Base-by-base conservation (phyloP, 768 basidiomycete species). In the Amyloporia xantha region DNA sequence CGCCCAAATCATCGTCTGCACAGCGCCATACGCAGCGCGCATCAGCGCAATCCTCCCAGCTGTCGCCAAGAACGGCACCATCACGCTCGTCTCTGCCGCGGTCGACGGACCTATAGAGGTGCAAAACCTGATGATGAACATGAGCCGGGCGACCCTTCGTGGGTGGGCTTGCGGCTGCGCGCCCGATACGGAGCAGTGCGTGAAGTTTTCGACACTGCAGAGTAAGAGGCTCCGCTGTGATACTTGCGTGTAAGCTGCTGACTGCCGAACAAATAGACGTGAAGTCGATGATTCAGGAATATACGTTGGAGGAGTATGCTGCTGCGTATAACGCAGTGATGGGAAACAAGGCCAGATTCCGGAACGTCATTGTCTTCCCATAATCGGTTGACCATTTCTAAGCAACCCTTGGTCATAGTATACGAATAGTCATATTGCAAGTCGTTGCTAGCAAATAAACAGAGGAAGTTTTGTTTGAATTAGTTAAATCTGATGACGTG, bases 1-100 rank as follows among this genome's bases (percentile, higher is more conserved):
- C 13, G 70, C 71, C 5, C 66, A 66, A 42, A 56, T 70, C 30
- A 64, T 71, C 44, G 54, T 68, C 40, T 62, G 60, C 51, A 68
- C 67, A 30, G 66, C 63, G 13, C 66, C 65, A 15, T 53, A 49
- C 50, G n/a, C 55, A 13, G 37, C 52, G 11, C 30, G 28, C 28
- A 53, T 53, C 19, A 49, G 47, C 45, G 25, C 27, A 28, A 53
- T 63, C 19, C 41, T 61, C 44, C 51, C 52, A 17, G 58, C 50
- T 1, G 51, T 62, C 27, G 55, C 48, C 1, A 43, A 50, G 6
- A 54, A 56, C 35, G 62, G 62, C 5, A 47, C 46, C 17, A 36
- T 53, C 27, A 53, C 52, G 25, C 42, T 53, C n/a, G 47, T 53
- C 24, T 36, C 30, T 19, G 52, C 52, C 13, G 52, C 52, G 35